Evolutionary conservation across 108 stramenopile species (phyloP).

Genomic region (Parmales sp.): DNA sequence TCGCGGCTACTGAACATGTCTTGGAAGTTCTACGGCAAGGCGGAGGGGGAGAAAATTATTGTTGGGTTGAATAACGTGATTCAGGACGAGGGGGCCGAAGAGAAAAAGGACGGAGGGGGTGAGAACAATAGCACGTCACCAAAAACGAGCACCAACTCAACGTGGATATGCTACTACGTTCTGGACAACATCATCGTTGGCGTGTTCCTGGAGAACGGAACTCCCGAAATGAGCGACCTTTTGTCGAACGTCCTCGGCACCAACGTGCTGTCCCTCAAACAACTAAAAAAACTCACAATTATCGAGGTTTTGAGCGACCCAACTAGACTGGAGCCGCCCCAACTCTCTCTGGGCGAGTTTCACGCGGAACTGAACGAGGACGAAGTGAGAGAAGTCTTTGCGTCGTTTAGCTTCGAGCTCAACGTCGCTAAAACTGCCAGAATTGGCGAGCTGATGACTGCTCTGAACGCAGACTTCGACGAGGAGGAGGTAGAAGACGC

Average conservation of each 20-base stretch:
- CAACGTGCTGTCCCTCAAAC: constrained; percentile 15
- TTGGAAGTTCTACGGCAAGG: constrained; percentile 26
- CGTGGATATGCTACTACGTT: too few relatives aligned
- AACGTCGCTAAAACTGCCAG: constrained; percentile 4
- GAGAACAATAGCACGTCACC: too few relatives aligned
- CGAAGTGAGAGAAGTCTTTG: constrained; percentile 20
- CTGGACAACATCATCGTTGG: constrained; percentile 1
- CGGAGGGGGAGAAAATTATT: constrained; percentile 12
- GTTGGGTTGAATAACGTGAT: constrained; percentile 10
- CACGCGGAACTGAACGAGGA: constrained; percentile 24
- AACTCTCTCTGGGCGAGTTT: constrained; percentile 26
- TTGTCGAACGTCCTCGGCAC: constrained; percentile 19
- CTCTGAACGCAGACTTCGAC: constrained; percentile 32
- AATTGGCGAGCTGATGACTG: constrained; percentile 20
- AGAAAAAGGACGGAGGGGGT: constrained; percentile 16
- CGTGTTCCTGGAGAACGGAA: constrained; percentile 15
- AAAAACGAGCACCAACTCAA: too few relatives aligned
- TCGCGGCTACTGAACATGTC: constrained; percentile 19
- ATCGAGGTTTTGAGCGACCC: constrained; percentile 21
- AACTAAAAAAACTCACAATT: constrained; percentile 16
- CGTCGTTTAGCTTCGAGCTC: background rate
- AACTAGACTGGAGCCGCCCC: constrained; percentile 21
- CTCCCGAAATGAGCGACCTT: constrained; percentile 2
- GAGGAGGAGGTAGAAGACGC: constrained; percentile 20
- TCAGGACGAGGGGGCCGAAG: background rate